Conservation (phyloP, 1,284 basidiomycete genomes). For the Leccinum fallax region DNA sequence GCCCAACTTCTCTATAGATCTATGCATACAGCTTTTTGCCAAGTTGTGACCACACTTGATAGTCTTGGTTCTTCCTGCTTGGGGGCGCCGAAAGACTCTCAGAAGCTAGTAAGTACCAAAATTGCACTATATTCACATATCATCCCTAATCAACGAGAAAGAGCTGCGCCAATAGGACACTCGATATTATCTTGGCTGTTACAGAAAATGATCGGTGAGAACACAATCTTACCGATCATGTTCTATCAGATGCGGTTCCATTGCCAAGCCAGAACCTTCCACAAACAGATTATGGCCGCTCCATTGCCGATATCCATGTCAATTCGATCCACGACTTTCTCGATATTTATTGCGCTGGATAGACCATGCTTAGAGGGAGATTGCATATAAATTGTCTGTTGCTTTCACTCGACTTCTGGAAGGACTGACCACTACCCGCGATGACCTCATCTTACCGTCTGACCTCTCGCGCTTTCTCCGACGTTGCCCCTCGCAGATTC, state of each 20-base stretch:
- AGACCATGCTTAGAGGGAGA: not conserved
- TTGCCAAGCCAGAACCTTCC: not conserved
- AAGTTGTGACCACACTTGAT: not conserved
- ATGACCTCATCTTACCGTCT: conserved; percentile 22
- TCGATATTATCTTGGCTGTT: conserved; percentile 5
- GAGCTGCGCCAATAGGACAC: not conserved
- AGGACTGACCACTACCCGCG: not conserved
- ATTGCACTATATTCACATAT: not conserved
- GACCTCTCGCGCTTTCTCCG: conserved; percentile 8
- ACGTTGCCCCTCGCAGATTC: conserved; percentile 9
- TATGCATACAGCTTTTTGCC: not conserved
- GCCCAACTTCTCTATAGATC: too few relatives aligned
- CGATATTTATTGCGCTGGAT: not conserved
- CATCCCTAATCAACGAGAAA: not conserved
- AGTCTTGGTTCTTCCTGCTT: not conserved
- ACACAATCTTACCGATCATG: not conserved
- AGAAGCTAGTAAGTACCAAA: conserved; percentile 1
- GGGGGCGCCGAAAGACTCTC: not conserved
- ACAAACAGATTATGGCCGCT: conserved; percentile 19
- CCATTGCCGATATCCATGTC: conserved; percentile 21
- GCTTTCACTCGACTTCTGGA: not conserved
- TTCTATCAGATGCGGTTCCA: not conserved
- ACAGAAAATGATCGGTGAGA: not conserved
- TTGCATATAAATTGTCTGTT: conserved; percentile 24
- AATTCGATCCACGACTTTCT: conserved; percentile 5